phyloP scores from a whole-genome alignment of 2,329 filamentous ascomycete species.

The Huntiella decipiens region DNA sequence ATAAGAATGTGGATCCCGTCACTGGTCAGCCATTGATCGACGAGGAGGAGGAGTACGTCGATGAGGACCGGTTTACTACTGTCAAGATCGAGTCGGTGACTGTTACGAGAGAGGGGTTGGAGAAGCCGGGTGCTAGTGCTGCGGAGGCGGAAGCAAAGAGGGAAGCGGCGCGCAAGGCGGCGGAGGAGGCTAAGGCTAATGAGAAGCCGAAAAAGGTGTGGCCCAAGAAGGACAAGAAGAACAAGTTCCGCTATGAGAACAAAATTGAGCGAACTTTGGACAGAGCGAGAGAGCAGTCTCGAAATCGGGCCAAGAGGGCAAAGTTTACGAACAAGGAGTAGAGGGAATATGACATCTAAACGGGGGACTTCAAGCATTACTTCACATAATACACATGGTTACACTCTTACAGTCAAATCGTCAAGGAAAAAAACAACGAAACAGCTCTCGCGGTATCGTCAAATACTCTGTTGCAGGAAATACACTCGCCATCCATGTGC shows the following conservation, averaged over 20 bases:
- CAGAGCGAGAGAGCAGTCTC: slow-evolving; percentile 50
- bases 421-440: too few species aligned
- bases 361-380: background rate
- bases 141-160: slow-evolving; percentile 21
- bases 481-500: too few species aligned
- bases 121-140: slow-evolving; percentile 27
- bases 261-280: slow-evolving; percentile 67
- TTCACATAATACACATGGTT: background rate
- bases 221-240: slow-evolving; percentile 46
- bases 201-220: slow-evolving; percentile 30
- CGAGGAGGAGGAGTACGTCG: slow-evolving; percentile 83
- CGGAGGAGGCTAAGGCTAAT: slow-evolving; percentile 15
- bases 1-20: slow-evolving; percentile 38
- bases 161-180: slow-evolving; percentile 19
- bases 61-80: slow-evolving; percentile 89
- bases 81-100: slow-evolving; percentile 85
- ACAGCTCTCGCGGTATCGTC: too few species aligned
- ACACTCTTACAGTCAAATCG: too few species aligned
- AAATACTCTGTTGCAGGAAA: too few species aligned
- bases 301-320: slow-evolving; percentile 25
- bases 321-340: slow-evolving; percentile 8
- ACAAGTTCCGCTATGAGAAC: slow-evolving; percentile 81
- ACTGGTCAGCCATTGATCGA: slow-evolving; percentile 38
- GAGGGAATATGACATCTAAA: background rate
- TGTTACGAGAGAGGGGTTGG: slow-evolving; percentile 54